Evolutionary conservation across 2,329 filamentous ascomycete genomes (phyloP).

Genomic region (Capronia americana): DNA sequence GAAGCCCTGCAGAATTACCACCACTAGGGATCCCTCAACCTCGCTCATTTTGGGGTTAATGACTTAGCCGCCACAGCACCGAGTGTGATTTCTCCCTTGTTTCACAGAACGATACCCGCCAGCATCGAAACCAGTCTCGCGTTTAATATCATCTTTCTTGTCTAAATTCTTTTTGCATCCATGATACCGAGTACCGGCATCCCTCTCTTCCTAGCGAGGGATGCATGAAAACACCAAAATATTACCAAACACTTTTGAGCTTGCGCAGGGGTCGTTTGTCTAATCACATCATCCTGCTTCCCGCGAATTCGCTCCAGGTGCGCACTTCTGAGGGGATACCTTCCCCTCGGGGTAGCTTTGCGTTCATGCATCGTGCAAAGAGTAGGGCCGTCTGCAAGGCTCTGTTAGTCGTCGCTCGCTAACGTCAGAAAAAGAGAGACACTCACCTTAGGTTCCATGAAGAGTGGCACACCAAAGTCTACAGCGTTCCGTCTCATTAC

Average conservation of each 20-base stretch:
- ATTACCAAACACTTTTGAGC: neutral
- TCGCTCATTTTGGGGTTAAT: neutral
- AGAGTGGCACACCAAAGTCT: constrained; percentile 95
- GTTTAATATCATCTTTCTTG: neutral
- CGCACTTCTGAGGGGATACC: constrained; percentile 91
- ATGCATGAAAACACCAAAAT: neutral
- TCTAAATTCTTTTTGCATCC: constrained; percentile 10
- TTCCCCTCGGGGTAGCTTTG: constrained; percentile 87
- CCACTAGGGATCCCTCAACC: neutral
- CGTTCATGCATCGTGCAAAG: constrained; percentile 95
- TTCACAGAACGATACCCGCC: neutral
- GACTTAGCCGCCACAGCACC: neutral
- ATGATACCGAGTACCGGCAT: neutral
- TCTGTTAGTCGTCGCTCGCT: constrained; percentile 43
- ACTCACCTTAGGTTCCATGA: constrained; percentile 50
- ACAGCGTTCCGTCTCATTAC: constrained; percentile 98
- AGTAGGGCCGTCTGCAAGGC: constrained; percentile 80
- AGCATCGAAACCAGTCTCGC: neutral
- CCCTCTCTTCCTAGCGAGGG: neutral
- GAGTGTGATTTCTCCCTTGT: neutral
- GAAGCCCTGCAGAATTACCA: neutral
- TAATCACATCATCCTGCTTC: constrained; percentile 61
- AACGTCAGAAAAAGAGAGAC: constrained; percentile 1
- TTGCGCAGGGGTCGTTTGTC: neutral
- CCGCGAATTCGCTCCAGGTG: constrained; percentile 94